A percentile compares a stretch with the other conserved stretches of the same genome.
Evolutionary conservation across 129 eudicot species (phyloP).

Genomic region (Deinandra increscens): DNA sequence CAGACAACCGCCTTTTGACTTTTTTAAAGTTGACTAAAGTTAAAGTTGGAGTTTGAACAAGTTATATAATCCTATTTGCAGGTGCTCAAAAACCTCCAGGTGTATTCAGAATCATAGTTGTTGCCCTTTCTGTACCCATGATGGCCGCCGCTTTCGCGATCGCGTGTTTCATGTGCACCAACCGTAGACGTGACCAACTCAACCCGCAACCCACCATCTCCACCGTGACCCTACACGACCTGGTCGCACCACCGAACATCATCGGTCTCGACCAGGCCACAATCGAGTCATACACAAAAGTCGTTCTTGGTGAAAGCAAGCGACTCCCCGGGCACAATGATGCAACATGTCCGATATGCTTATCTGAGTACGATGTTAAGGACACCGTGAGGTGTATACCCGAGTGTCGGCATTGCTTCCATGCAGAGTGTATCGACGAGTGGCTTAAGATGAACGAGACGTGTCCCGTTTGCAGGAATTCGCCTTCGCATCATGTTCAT

Average conservation of each 20-base stretch:
- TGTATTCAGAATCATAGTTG: constrained; percentile 49
- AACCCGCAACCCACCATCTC: constrained; percentile 14
- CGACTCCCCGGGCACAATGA: constrained; percentile 66
- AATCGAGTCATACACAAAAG: constrained; percentile 65
- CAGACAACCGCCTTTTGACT: too few relatives aligned
- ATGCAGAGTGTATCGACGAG: constrained; percentile 67
- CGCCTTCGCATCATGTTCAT: constrained; percentile 40
- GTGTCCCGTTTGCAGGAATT: constrained; percentile 67
- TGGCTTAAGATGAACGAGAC: constrained; percentile 67
- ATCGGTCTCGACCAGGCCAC: constrained; percentile 57
- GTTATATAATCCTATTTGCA: constrained; percentile 22
- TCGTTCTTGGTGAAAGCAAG: constrained; percentile 57
- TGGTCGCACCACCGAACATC: neutral
- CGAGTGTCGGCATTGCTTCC: constrained; percentile 75
- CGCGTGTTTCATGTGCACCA: constrained; percentile 37
- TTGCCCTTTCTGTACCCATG: constrained; percentile 53
- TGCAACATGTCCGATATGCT: constrained; percentile 65
- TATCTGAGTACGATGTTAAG: constrained; percentile 55
- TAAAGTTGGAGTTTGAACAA: too few relatives aligned
- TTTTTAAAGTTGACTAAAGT: too few relatives aligned
- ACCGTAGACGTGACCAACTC: constrained; percentile 12
- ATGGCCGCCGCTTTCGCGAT: constrained; percentile 34
- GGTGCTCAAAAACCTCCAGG: constrained; percentile 24
- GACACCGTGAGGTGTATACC: constrained; percentile 64
- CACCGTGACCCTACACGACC: constrained; percentile 22